Evolutionary conservation across 2,329 filamentous ascomycete genomes (phyloP), one percentile per base, ranked within the genome.

Genomic region (Fusarium marasasianum): DNA sequence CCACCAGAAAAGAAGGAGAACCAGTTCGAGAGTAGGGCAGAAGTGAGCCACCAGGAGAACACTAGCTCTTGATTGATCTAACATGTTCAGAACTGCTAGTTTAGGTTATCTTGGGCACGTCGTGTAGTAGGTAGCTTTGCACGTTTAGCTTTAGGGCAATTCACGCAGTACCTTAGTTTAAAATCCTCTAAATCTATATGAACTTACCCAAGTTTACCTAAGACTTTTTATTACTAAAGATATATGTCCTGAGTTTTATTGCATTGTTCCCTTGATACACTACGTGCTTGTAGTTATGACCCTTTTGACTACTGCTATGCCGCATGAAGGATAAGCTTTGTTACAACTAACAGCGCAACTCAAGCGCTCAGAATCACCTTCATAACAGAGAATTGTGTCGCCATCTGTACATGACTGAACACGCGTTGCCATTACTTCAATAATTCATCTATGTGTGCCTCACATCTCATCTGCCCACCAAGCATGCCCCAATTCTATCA

Each of bases 311-410:
- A 35, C 6, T 2, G 3, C 12, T 8, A 1, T 26, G 31, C 6
- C 3, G 18, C 17, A 53, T 20, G 1, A 24, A 35, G 13, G 48
- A 20, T 3, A 26, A 26, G 9, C 12, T 33, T 17, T 26, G 9
- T 11, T 2, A 8, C 12, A 10, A 8, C 4, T 6, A 24, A 20
- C 12, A 20, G 29, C 22, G 6, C 9, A 3, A 1, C 2, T 20
- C 8, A 20, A 35, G 6, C 6, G 2, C 31, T 24, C 5, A 12
- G 9, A 35, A 35, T 24, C 2, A 20, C 17, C 12, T 24, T 20
- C 17, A 14, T 6, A 35, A n/a, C 3, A 11, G 18, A 8, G 35
- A 11, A 17, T n/a, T 9, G 14, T 18, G 5, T 13, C 2, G 11
- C 0, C 7, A n/a, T 5, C 0, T 50, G 4, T 35, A 20, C 12